These are phyloP conservation scores for Macrophomina phaseolina DNA, from an alignment of 2,329 filamentous ascomycete genomes.

Conservation along the genomic window DNA sequence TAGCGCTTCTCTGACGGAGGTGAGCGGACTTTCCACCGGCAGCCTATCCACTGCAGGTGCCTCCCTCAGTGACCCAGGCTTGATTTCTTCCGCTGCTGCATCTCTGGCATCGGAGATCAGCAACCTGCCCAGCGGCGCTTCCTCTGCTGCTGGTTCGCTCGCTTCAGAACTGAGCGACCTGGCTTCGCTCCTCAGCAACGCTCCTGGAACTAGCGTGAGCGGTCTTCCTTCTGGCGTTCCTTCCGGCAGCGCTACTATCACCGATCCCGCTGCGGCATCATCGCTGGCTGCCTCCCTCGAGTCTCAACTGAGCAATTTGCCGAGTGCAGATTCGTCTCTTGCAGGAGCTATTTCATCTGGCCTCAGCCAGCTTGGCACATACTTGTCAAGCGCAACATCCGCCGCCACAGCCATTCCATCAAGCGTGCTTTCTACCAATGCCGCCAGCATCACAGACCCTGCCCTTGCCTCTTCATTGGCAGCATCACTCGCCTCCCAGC, in stretches of 20 bases:
- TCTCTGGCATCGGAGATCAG: background rate
- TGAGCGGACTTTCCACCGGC: no score
- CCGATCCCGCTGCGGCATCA: background rate
- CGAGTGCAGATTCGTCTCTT: no score
- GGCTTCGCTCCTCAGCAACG: no score
- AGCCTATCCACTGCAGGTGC: no score
- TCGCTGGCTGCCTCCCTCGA: background rate
- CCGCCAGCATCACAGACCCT: background rate
- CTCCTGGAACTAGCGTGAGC: background rate
- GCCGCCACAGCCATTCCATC: background rate
- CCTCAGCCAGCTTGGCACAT: no score
- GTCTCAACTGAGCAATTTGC: background rate
- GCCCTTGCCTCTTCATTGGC: background rate
- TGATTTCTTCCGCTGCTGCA: background rate
- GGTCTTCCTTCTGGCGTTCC: background rate
- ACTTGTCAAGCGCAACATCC: no score
- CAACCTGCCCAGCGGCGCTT: background rate
- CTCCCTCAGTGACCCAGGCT: background rate
- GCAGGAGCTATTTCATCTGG: no score
- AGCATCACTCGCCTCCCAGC: background rate
- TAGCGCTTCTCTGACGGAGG: no score
- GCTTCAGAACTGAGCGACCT: background rate
- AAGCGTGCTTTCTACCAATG: no score
- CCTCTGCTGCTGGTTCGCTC: background rate
- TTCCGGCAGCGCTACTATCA: no score